These are phyloP conservation scores for Canavalia gladiata DNA, from an alignment of 306 rosid species.

Conservation along the genomic window DNA sequence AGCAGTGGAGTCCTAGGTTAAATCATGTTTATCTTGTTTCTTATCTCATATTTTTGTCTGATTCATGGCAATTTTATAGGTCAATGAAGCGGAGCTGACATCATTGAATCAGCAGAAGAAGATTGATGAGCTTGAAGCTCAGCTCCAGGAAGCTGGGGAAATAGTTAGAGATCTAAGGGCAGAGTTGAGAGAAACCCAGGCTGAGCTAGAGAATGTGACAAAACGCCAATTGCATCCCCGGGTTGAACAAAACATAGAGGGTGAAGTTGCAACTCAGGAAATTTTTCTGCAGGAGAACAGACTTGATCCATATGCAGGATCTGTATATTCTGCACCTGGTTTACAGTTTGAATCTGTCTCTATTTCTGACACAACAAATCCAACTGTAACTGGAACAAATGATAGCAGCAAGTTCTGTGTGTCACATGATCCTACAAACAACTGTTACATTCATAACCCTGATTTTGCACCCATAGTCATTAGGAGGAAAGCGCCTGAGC, in stretches of 20 bases:
- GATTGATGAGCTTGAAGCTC: conserved; percentile 90
- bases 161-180: conserved; percentile 82
- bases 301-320: conserved; percentile 31
- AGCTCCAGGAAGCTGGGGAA: conserved; percentile 89
- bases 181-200: conserved; percentile 76
- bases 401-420: conserved; percentile 49
- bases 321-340: conserved; percentile 42
- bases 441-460: conserved; percentile 63
- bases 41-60: conserved; percentile 34
- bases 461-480: conserved; percentile 78
- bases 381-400: conserved; percentile 50
- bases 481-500: conserved; percentile 77
- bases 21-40: conserved; percentile 30
- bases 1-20: conserved; percentile 1
- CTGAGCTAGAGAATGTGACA: conserved; percentile 66
- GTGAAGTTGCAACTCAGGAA: conserved; percentile 46
- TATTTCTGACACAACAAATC: conserved; percentile 39
- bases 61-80: conserved; percentile 57
- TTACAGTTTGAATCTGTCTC: conserved; percentile 50
- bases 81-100: conserved; percentile 63
- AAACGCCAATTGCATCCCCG: conserved; percentile 52
- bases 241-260: conserved; percentile 53
- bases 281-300: conserved; percentile 45
- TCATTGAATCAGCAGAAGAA: conserved; percentile 70
- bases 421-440: conserved; percentile 54